Conservation (phyloP, 345 rosid species). For the Camelina neglecta region DNA sequence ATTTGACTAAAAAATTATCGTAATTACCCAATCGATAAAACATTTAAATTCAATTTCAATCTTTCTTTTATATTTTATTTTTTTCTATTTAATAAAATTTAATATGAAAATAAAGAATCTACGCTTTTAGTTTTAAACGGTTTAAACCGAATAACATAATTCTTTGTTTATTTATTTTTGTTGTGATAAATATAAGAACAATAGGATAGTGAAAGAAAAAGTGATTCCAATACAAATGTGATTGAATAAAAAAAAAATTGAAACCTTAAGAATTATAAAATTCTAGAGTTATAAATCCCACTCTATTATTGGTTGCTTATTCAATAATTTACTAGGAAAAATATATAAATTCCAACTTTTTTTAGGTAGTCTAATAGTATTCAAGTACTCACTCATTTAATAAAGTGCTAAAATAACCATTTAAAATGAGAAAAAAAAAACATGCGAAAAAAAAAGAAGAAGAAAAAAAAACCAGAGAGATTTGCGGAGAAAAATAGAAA, state of each 20-base stretch:
- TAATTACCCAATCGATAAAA: too few species aligned
- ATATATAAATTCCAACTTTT: background rate
- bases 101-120: too few species aligned
- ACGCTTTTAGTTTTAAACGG: too few species aligned
- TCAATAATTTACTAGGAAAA: conserved; percentile 7
- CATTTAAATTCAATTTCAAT: too few species aligned
- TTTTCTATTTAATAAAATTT: too few species aligned
- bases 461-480: conserved; percentile 23
- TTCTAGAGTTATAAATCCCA: background rate
- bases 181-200: conserved; percentile 6
- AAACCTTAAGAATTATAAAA: background rate
- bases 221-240: background rate
- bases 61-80: too few species aligned
- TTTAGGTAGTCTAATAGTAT: background rate
- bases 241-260: background rate
- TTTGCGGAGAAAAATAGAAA: conserved; percentile 33
- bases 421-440: background rate
- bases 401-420: background rate
- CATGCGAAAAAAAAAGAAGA: conserved; percentile 2
- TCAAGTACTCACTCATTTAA: conserved; percentile 23
- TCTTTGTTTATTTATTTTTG: background rate
- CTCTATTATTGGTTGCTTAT: conserved; percentile 17
- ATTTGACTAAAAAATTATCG: too few species aligned
- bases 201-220: background rate
- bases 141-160: background rate